Base-by-base conservation (phyloP, 257 asterid species). In the Primulina tabacum region DNA sequence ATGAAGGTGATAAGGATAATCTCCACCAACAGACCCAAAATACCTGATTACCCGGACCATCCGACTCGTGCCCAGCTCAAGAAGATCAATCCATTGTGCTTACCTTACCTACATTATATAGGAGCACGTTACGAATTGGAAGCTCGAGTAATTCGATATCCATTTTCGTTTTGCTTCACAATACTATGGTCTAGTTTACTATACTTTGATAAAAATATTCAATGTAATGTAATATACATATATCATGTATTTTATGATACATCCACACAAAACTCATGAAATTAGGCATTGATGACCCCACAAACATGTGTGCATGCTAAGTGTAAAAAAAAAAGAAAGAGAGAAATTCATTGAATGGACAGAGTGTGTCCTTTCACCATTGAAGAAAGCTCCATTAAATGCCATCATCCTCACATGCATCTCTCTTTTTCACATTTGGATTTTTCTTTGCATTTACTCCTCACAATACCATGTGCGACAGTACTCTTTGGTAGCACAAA, bases 331-430 rank as follows among this genome's bases (percentile, higher is more conserved):
- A 50, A 16, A 47, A 16, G 20, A 47, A 16, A 47, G 56, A 5
- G 56, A 47, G 0, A 21, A 21, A 21, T 21, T 21, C 72, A 76
- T 79, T 79, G 65, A 79, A 76, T 71, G 82, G 80, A 72, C 4
- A 16, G 74, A 65, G 76, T 52, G 69, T 76, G 82, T 78, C 80
- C 71, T 83, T 78, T 80, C 88, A 80, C 85, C 75, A 76, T 80
- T 78, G 66, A 78, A 80, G 82, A 67, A 71, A 76, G 58, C 69
- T 62, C 56, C 56, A 78, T 76, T 83, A 33, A 83, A 78, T 80
- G 88, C 88, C 60, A 70, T 73, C 71, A 52, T 60, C 77, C 76
- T 71, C 80, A 71, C 56, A 59, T 34, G 63, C 73, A 38, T 50
- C 18, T 50, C 77, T 73, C 73, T 65, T 76, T 34, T 18, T 34